Percentiles rank a stretch among this genome's conserved stretches.
These are phyloP conservation scores for Elongisporangium senticosum DNA, from an alignment of 352 stramenopile species.

Conservation along the genomic window DNA sequence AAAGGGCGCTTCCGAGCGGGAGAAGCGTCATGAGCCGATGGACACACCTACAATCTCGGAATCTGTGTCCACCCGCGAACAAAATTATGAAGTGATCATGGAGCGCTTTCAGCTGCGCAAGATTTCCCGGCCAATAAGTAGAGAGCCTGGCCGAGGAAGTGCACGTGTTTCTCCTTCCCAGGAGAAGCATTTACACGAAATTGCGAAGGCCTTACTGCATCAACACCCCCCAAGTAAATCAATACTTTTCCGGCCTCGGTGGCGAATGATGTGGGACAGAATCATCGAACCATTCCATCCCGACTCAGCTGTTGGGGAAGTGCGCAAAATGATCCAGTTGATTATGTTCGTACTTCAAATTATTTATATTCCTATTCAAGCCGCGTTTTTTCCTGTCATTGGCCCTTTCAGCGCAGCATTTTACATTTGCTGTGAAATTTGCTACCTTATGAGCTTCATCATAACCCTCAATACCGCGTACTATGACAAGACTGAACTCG, in stretches of 20 bases:
- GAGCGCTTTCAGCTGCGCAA: constrained; percentile 12
- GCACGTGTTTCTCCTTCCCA: background rate
- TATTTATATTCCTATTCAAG: background rate
- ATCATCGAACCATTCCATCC: background rate
- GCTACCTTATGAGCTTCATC: background rate
- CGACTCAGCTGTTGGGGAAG: background rate
- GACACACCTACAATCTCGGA: background rate
- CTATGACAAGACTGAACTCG: background rate
- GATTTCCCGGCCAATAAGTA: background rate
- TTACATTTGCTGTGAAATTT: background rate
- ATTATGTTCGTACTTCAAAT: background rate
- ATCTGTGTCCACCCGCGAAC: background rate
- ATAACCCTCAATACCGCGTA: background rate
- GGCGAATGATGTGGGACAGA: background rate
- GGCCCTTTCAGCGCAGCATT: background rate
- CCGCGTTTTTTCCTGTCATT: background rate
- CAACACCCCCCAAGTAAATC: background rate
- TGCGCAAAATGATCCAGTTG: background rate
- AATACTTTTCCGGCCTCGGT: constrained; percentile 3
- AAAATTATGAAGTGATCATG: constrained; percentile 10
- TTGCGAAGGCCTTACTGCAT: constrained; percentile 5
- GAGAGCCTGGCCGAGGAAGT: background rate
- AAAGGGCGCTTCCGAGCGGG: background rate
- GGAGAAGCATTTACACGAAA: constrained; percentile 1
- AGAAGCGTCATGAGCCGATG: background rate